phyloP scores from a whole-genome alignment of 805 yeast species.

The Ogataea pilisensis region DNA sequence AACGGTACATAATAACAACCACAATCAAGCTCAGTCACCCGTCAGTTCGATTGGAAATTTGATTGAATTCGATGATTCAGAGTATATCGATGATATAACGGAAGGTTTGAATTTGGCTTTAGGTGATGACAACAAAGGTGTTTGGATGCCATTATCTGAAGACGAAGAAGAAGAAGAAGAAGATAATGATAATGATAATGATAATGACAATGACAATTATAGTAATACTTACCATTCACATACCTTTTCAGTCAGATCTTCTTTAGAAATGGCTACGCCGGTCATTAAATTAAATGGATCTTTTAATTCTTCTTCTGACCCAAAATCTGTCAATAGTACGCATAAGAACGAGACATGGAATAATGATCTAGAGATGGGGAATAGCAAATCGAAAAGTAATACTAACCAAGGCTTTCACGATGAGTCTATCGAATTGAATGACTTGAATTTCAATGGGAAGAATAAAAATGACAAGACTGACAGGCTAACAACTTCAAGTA shows the following conservation, averaged over 20 bases:
- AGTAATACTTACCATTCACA: background rate
- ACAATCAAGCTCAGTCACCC: background rate
- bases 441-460: slow-evolving; percentile 4
- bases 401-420: no score
- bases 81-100: slow-evolving; percentile 6
- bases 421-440: slow-evolving; percentile 10
- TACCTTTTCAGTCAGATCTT: no score
- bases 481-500: background rate
- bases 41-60: background rate
- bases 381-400: no score
- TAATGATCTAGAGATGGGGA: slow-evolving; percentile 13
- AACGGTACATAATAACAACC: no score
- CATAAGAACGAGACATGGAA: slow-evolving; percentile 1
- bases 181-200: background rate
- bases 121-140: slow-evolving; percentile 13
- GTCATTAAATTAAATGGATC: background rate
- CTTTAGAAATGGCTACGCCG: background rate
- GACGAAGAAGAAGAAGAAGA: background rate
- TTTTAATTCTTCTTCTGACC: background rate
- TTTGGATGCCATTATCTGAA: slow-evolving; percentile 21
- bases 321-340: background rate
- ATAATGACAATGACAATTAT: background rate
- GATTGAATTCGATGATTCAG: background rate
- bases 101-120: slow-evolving; percentile 21
- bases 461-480: background rate